Conservation (phyloP, 2,329 filamentous ascomycete species). For the Colletotrichum sublineola region DNA sequence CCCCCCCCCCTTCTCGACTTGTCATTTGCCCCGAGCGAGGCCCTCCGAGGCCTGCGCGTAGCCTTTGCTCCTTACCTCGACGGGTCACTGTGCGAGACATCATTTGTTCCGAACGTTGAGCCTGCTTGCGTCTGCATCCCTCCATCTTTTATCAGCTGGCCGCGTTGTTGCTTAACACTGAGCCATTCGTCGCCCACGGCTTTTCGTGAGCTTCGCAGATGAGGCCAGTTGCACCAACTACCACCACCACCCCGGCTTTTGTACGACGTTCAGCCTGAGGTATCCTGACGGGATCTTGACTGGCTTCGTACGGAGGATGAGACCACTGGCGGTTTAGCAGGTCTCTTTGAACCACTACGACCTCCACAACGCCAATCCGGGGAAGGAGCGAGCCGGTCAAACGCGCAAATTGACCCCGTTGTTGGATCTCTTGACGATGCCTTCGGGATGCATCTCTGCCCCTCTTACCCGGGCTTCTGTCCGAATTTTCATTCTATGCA, state of each 20-base stretch:
- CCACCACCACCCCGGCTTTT: too few relatives aligned
- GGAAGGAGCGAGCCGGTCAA: neutral
- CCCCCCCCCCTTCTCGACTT: conserved; percentile 16
- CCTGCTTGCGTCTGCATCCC: conserved; percentile 1
- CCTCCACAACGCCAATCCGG: neutral
- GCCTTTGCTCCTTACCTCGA: conserved; percentile 3
- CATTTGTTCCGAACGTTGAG: neutral
- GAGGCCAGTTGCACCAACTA: neutral
- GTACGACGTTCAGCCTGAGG: neutral
- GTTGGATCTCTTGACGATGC: neutral
- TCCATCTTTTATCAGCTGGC: neutral
- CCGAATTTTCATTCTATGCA: neutral
- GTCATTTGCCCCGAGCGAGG: neutral
- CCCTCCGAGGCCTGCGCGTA: neutral
- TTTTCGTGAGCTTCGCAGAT: neutral
- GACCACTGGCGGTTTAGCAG: neutral
- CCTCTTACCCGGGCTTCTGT: neutral
- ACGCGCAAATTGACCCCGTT: neutral
- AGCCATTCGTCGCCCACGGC: neutral
- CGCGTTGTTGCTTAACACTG: neutral
- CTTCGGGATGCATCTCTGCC: neutral
- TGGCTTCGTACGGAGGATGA: neutral
- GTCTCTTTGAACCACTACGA: neutral
- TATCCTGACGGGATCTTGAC: neutral
- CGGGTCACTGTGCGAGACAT: neutral